These are phyloP conservation scores for Lablab purpureus DNA, from an alignment of 306 rosid species.

Conservation along the genomic window DNA sequence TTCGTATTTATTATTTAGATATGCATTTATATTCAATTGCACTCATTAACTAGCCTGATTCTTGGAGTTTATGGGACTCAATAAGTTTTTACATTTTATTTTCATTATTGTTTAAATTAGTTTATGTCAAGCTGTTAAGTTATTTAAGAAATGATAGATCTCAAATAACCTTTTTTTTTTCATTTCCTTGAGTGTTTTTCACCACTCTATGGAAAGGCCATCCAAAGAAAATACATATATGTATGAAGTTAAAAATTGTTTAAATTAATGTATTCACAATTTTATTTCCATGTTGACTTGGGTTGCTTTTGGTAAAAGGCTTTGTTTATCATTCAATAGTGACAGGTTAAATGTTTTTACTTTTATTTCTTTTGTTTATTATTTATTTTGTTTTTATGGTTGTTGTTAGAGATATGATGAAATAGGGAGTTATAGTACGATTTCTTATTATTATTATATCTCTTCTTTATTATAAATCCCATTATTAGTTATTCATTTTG, in stretches of 20 bases:
- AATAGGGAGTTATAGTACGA: too few species aligned
- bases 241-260: not conserved
- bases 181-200: not conserved
- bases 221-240: slow-evolving; percentile 7
- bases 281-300: slow-evolving; percentile 13
- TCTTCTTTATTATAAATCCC: too few species aligned
- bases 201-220: not conserved
- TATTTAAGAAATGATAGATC: slow-evolving; percentile 8
- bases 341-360: slow-evolving; percentile 6
- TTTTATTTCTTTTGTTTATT: not conserved
- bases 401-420: not conserved
- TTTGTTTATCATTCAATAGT: slow-evolving; percentile 23
- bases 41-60: not conserved
- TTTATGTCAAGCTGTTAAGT: slow-evolving; percentile 21
- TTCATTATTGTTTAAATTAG: not conserved
- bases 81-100: not conserved
- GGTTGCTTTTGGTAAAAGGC: slow-evolving; percentile 14
- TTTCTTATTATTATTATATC: too few species aligned
- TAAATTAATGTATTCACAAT: not conserved
- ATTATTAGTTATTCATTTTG: too few species aligned
- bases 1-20: slow-evolving; percentile 33
- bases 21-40: slow-evolving; percentile 33
- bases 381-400: too few species aligned
- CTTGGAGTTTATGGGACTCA: slow-evolving; percentile 4
- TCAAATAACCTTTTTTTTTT: slow-evolving; percentile 9